Percentiles rank a stretch among this genome's conserved stretches.
phyloP scores from a whole-genome alignment of 768 basidiomycete genomes.

The Xerocomellus chrysenteron region DNA sequence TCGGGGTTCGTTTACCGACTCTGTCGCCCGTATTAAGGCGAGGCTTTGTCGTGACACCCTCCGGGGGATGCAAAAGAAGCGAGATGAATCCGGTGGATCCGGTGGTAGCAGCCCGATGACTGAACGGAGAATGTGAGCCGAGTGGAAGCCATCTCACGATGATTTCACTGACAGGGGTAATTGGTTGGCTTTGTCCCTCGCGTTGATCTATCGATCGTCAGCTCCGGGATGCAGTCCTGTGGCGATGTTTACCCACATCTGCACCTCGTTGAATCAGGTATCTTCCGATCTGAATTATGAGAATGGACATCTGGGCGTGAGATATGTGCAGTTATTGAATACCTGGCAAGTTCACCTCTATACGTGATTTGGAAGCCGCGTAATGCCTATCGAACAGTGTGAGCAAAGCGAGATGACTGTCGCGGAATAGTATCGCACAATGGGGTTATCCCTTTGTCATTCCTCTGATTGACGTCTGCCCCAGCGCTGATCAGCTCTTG shows the following conservation, averaged over 20 bases:
- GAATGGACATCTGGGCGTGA: conserved; percentile 26
- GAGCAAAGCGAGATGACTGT: not conserved
- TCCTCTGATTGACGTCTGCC: conserved; percentile 75
- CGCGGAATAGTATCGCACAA: conserved; percentile 49
- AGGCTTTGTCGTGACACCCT: conserved; percentile 61
- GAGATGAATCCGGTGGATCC: conserved; percentile 89
- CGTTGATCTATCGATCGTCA: conserved; percentile 73
- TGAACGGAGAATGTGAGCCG: conserved; percentile 31
- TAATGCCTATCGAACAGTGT: conserved; percentile 63
- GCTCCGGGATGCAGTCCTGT: conserved; percentile 30
- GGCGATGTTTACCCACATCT: conserved; percentile 62
- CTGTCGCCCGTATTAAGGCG: conserved; percentile 86
- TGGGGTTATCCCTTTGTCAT: conserved; percentile 81
- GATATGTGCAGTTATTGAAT: conserved; percentile 20
- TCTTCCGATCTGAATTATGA: conserved; percentile 71
- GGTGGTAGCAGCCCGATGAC: conserved; percentile 95
- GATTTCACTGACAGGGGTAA: conserved; percentile 64
- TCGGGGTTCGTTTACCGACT: conserved; percentile 47
- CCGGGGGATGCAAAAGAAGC: conserved; percentile 83
- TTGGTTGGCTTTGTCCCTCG: conserved; percentile 91
- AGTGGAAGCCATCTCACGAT: not conserved
- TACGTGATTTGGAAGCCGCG: conserved; percentile 87
- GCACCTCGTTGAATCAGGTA: conserved; percentile 85
- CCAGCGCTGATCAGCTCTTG: conserved; percentile 79
- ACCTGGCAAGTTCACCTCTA: conserved; percentile 55